phyloP scores from a whole-genome alignment of 1,284 basidiomycete species.

The Boletus sp. region DNA sequence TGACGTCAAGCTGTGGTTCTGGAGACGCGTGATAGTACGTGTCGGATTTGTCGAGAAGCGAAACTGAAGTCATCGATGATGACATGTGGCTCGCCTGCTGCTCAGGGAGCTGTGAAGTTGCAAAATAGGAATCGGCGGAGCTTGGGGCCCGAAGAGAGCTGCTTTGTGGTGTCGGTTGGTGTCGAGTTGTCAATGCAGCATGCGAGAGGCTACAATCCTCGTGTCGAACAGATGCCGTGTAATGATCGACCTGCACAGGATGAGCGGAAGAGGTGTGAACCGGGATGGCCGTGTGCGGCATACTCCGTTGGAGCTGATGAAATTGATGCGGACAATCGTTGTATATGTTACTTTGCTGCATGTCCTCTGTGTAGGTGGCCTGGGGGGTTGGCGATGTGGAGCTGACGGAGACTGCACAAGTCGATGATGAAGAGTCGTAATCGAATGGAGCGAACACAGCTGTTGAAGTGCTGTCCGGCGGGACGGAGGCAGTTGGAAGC shows the following conservation, averaged over 20 bases:
- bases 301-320: constrained; percentile 33
- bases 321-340: constrained; percentile 31
- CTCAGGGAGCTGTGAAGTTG: constrained; percentile 25
- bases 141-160: constrained; percentile 19
- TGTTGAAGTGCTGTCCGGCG: constrained; percentile 21
- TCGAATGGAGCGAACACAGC: constrained; percentile 30
- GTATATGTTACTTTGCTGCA: constrained; percentile 25
- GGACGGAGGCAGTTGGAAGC: constrained; percentile 26
- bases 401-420: constrained; percentile 27
- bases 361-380: constrained; percentile 26
- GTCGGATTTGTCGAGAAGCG: constrained; percentile 30
- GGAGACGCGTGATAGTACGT: constrained; percentile 28
- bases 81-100: constrained; percentile 28
- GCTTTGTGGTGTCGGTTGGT: constrained; percentile 19
- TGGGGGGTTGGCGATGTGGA: constrained; percentile 33
- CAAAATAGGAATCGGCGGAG: constrained; percentile 30
- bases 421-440: constrained; percentile 29
- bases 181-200: constrained; percentile 24
- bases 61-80: constrained; percentile 30
- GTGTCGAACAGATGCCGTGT: constrained; percentile 30
- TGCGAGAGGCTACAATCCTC: constrained; percentile 32
- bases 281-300: constrained; percentile 29
- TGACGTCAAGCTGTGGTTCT: constrained; percentile 34
- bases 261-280: constrained; percentile 27
- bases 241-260: constrained; percentile 39